Conservation (phyloP, 352 stramenopile genomes). For the Pelagophyceae sp. region DNA sequence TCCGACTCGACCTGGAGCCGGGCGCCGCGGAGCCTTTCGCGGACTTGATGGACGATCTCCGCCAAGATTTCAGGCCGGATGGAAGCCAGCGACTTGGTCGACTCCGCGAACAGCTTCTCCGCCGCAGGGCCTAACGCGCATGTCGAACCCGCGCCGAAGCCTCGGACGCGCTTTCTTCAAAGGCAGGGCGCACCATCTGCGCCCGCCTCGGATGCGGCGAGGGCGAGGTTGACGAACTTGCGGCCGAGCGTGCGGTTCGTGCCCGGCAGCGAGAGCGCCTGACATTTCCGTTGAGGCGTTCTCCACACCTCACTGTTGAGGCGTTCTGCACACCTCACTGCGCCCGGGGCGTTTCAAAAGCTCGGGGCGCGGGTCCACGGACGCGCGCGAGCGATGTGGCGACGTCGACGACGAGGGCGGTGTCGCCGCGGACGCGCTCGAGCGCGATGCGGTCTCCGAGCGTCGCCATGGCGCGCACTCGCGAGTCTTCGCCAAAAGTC, state of each 20-base stretch:
- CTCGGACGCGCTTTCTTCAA: too few species aligned
- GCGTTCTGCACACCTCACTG: too few species aligned
- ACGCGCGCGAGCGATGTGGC: background rate
- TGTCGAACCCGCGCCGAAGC: too few species aligned
- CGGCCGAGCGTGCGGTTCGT: slow-evolving; percentile 12
- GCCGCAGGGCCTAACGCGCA: background rate
- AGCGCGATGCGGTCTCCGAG: background rate
- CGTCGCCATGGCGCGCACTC: background rate
- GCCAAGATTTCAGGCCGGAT: background rate
- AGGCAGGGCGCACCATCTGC: background rate
- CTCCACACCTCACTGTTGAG: too few species aligned
- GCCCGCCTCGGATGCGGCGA: background rate
- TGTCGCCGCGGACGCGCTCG: background rate
- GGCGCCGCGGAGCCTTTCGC: background rate
- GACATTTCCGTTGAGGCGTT: background rate
- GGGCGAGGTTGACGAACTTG: background rate
- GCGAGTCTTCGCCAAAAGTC: background rate
- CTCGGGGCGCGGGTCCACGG: background rate
- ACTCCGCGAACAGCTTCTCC: background rate
- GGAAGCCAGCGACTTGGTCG: background rate
- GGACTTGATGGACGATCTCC: background rate
- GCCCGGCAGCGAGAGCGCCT: slow-evolving; percentile 1
- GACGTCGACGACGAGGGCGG: background rate
- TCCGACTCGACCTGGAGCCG: background rate
- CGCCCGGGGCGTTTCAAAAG: background rate